These are phyloP conservation scores for Torulaspora franciscae DNA, from an alignment of 805 yeast genomes.

Conservation along the genomic window DNA sequence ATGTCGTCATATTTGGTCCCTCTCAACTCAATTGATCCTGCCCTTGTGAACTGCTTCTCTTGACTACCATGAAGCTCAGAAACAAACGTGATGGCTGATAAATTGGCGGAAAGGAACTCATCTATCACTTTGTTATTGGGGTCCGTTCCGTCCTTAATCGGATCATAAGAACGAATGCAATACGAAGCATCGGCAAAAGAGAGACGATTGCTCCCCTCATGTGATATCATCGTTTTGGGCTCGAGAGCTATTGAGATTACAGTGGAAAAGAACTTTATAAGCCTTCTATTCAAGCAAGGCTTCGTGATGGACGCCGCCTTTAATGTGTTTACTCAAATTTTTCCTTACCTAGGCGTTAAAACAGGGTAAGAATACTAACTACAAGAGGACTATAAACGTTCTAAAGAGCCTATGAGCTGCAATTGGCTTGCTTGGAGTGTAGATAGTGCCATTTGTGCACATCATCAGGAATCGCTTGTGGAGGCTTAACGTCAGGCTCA, in stretches of 20 bases:
- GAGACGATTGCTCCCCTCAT: constrained; percentile 9
- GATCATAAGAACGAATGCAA: constrained; percentile 17
- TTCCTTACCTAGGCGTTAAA: constrained; percentile 1
- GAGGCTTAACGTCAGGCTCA: constrained; percentile 23
- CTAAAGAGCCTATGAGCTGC: neutral
- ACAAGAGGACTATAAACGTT: no score
- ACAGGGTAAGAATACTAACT: neutral
- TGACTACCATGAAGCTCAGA: neutral
- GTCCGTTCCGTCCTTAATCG: constrained; percentile 7
- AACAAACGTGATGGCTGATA: constrained; percentile 3
- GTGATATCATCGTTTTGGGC: constrained; percentile 7
- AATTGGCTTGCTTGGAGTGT: neutral
- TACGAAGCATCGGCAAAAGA: constrained; percentile 20
- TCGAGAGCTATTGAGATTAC: no score
- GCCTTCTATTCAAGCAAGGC: neutral
- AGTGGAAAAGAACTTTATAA: neutral
- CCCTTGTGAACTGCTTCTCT: neutral
- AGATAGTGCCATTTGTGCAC: constrained; percentile 37
- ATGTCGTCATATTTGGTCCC: constrained; percentile 39
- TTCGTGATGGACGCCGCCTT: neutral
- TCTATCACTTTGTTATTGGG: constrained; percentile 17
- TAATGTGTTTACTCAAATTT: constrained; percentile 8
- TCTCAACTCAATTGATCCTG: constrained; percentile 35
- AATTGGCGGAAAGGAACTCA: constrained; percentile 11
- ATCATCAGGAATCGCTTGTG: constrained; percentile 39